Conservation (phyloP, 345 rosid genomes). For the Euclidium syriacum region DNA sequence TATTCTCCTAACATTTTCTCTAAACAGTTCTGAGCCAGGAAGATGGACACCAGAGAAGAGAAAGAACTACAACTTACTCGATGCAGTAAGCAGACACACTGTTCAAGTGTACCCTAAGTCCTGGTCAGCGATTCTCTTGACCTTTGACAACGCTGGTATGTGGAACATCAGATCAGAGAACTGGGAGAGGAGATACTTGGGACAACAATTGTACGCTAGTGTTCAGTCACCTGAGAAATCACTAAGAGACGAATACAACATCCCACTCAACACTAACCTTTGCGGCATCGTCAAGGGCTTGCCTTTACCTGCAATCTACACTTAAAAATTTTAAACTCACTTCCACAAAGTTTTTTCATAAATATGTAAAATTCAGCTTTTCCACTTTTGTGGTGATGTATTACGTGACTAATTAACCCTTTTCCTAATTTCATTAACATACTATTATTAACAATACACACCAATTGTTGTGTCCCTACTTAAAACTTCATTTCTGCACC, state of each 20-base stretch:
- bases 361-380: conserved; percentile 24
- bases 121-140: conserved; percentile 77
- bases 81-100: conserved; percentile 83
- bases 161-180: conserved; percentile 83
- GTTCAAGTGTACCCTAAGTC: conserved; percentile 81
- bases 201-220: conserved; percentile 68
- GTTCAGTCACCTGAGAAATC: conserved; percentile 63
- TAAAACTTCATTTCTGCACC: too few relatives aligned
- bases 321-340: conserved; percentile 28
- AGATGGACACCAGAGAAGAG: conserved; percentile 79
- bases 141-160: conserved; percentile 93
- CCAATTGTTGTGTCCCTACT: neutral
- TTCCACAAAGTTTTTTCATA: conserved; percentile 22
- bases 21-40: conserved; percentile 60
- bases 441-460: neutral
- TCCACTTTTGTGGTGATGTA: conserved; percentile 22
- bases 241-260: conserved; percentile 76
- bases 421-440: conserved; percentile 24
- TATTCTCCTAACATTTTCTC: neutral
- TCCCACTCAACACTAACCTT: conserved; percentile 49
- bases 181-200: conserved; percentile 62
- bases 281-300: conserved; percentile 58
- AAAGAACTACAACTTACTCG: conserved; percentile 65
- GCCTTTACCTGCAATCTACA: conserved; percentile 66
- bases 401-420: conserved; percentile 25